Evolutionary conservation across 441 rosid genomes (phyloP).

Genomic region (Syzygium malaccense): DNA sequence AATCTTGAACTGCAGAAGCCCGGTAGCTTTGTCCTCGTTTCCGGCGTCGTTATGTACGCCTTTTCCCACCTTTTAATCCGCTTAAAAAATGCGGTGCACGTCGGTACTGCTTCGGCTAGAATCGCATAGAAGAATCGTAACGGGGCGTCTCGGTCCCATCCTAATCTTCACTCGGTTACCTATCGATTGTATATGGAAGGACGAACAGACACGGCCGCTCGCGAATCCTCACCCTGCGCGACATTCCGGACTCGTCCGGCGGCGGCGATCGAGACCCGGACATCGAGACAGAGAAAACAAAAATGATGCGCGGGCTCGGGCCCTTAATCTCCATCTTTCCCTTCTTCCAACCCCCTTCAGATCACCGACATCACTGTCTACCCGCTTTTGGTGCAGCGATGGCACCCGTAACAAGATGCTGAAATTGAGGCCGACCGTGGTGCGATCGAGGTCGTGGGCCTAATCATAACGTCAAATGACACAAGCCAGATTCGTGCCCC

Average conservation of each 20-base stretch:
- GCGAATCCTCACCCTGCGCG: not conserved
- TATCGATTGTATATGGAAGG: not conserved
- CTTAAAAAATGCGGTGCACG: too few species aligned
- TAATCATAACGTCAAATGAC: not conserved
- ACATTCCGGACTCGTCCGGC: not conserved
- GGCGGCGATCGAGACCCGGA: not conserved
- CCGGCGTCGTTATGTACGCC: too few species aligned
- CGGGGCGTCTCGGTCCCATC: not conserved
- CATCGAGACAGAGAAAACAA: too few species aligned
- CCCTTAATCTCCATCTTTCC: not conserved
- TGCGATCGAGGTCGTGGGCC: not conserved
- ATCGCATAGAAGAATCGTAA: not conserved
- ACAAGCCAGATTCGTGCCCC: not conserved
- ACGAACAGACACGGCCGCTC: not conserved
- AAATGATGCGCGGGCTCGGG: not conserved
- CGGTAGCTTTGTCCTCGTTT: too few species aligned
- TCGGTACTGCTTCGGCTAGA: not conserved
- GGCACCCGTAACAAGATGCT: not conserved
- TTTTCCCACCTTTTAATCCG: too few species aligned
- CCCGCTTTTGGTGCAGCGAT: not conserved
- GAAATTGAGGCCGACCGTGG: not conserved
- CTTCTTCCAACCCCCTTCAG: not conserved
- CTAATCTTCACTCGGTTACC: not conserved
- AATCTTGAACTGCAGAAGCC: too few species aligned
- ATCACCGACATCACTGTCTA: not conserved